Evolutionary conservation across 345 rosid genomes (phyloP).

Genomic region (Pseudoturritis turrita): DNA sequence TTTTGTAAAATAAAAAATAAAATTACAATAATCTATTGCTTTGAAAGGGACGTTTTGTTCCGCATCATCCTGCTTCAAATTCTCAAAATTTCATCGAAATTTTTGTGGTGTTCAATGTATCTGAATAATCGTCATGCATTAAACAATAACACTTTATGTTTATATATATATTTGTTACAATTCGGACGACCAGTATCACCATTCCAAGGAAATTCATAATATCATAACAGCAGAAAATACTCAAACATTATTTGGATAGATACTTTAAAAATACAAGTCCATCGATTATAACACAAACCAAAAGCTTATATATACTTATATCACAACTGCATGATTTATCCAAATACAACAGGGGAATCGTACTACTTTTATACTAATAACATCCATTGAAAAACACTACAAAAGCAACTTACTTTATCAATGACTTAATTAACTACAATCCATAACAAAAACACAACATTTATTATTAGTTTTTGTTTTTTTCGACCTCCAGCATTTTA

Average conservation of each 20-base stretch:
- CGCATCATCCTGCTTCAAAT: no score
- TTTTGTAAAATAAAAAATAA: no score
- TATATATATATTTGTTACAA: no score
- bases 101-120: no score
- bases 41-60: no score
- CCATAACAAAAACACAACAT: background rate
- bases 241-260: background rate
- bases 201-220: background rate
- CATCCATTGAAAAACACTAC: constrained; percentile 2
- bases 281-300: background rate
- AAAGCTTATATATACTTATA: background rate
- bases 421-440: background rate
- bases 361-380: background rate
- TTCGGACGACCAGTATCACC: no score
- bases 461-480: no score
- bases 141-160: no score
- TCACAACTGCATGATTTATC: background rate
- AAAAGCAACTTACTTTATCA: background rate
- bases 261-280: background rate
- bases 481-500: background rate
- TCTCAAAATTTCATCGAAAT: no score
- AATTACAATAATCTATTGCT: no score
- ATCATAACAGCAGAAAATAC: background rate
- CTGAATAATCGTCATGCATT: no score
- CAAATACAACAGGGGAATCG: background rate